These are phyloP conservation scores for Scheffersomyces ergatensis DNA, from an alignment of 805 yeast species.

Conservation along the genomic window DNA sequence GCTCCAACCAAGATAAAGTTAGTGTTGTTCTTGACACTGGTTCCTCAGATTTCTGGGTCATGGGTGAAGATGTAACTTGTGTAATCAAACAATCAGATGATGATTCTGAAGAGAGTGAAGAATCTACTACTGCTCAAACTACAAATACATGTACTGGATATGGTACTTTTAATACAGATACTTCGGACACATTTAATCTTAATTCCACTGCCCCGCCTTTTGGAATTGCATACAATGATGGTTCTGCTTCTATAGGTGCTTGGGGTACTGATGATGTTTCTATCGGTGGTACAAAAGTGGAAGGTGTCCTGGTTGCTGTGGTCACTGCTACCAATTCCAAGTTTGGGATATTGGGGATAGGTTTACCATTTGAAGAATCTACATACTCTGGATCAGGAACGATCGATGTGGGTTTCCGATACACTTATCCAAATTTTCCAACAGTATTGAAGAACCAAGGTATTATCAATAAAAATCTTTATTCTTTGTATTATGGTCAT, in stretches of 20 bases:
- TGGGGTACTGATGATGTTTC: conserved; percentile 35
- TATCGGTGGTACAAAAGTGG: conserved; percentile 5
- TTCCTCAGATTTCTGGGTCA: conserved; percentile 21
- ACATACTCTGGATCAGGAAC: background rate
- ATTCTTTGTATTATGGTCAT: conserved; percentile 29
- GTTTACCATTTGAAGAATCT: conserved; percentile 5
- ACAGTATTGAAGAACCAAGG: conserved; percentile 26
- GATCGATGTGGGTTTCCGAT: conserved; percentile 1
- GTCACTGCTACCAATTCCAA: conserved; percentile 3
- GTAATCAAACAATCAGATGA: too few species aligned
- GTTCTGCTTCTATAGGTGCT: conserved; percentile 45
- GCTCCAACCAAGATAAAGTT: conserved; percentile 18
- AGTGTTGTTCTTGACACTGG: conserved; percentile 15
- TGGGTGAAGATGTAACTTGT: conserved; percentile 9
- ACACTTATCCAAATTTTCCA: conserved; percentile 31
- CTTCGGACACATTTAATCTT: conserved; percentile 27
- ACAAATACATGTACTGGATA: conserved; percentile 24
- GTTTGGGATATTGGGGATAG: conserved; percentile 27
- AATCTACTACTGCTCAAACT: background rate
- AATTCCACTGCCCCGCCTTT: conserved; percentile 28
- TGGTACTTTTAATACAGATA: conserved; percentile 34
- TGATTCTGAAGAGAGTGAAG: background rate
- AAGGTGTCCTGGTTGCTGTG: background rate
- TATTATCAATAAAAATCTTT: conserved; percentile 24
- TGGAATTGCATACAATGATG: conserved; percentile 45